phyloP scores from a whole-genome alignment of 148 eudicot species.

The Camellia sinensis region DNA sequence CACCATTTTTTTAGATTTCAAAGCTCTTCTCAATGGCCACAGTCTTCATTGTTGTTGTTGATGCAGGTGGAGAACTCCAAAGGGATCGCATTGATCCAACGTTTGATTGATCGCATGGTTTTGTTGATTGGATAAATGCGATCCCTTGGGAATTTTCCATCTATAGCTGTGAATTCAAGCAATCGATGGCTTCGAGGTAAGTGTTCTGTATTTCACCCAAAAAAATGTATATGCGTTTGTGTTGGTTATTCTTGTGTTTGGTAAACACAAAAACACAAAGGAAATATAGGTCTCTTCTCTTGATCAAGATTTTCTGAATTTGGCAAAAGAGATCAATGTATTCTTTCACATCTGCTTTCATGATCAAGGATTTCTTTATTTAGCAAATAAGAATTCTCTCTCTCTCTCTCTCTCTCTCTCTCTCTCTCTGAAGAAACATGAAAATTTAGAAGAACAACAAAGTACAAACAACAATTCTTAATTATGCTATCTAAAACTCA shows the following conservation, averaged over 20 bases:
- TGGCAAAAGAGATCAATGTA: background rate
- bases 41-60: constrained; percentile 6
- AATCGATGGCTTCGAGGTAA: background rate
- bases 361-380: background rate
- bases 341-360: background rate
- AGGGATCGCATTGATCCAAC: constrained; percentile 33
- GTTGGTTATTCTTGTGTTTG: background rate
- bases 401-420: constrained; percentile 7
- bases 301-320: background rate
- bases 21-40: background rate
- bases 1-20: background rate
- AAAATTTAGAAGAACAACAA: no score
- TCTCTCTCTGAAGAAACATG: background rate
- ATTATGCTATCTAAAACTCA: no score
- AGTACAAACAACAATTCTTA: no score
- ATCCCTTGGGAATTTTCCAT: constrained; percentile 26
- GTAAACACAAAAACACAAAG: no score
- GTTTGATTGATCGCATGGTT: background rate
- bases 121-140: constrained; percentile 21
- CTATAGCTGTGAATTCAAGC: background rate
- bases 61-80: constrained; percentile 27
- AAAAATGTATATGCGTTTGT: background rate
- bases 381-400: background rate
- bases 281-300: background rate
- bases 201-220: background rate